Conservation (phyloP, 1,284 basidiomycete genomes). For the Tetrapyrgos nigripes region DNA sequence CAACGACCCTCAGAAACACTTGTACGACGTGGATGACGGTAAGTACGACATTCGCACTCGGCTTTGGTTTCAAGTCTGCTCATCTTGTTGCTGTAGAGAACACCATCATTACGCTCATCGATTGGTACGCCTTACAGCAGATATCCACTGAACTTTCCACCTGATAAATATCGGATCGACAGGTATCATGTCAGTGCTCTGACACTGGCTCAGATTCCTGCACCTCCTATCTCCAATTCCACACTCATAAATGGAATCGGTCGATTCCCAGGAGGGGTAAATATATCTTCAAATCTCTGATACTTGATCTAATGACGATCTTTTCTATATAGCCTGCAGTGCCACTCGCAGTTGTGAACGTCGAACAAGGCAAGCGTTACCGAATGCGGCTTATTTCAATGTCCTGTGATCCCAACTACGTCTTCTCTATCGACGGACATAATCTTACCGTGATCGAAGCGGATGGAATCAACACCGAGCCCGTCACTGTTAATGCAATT, state of each 20-base stretch:
- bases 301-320: not conserved
- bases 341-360: slow-evolving; percentile 37
- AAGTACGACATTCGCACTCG: slow-evolving; percentile 9
- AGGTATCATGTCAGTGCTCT: not conserved
- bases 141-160: not conserved
- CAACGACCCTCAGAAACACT: slow-evolving; percentile 44
- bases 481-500: slow-evolving; percentile 18
- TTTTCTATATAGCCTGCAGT: slow-evolving; percentile 20
- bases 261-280: slow-evolving; percentile 23
- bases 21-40: slow-evolving; percentile 56
- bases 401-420: slow-evolving; percentile 40
- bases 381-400: slow-evolving; percentile 57
- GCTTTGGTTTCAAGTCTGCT: not conserved
- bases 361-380: slow-evolving; percentile 27
- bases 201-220: not conserved
- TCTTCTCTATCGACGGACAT: slow-evolving; percentile 43
- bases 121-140: slow-evolving; percentile 36
- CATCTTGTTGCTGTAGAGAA: slow-evolving; percentile 19
- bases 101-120: slow-evolving; percentile 36
- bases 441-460: slow-evolving; percentile 23
- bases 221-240: slow-evolving; percentile 35
- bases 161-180: too few species aligned
- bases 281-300: not conserved
- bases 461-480: slow-evolving; percentile 17
- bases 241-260: slow-evolving; percentile 53